phyloP scores from a whole-genome alignment of 805 yeast genomes.

The Torulaspora microellipsoides region DNA sequence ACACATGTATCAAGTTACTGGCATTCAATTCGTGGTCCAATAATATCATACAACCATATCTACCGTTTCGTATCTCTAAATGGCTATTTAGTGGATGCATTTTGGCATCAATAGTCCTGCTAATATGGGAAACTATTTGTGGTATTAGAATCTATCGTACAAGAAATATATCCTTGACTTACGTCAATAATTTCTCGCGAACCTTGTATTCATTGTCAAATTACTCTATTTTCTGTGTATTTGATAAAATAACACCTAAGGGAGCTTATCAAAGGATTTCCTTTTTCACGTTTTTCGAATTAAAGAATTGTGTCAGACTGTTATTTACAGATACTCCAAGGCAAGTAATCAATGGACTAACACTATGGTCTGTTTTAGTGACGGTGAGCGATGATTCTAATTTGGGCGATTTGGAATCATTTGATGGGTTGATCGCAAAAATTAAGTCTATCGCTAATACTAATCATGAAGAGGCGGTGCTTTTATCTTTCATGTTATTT shows the following conservation, averaged over 20 bases:
- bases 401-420: slow-evolving; percentile 29
- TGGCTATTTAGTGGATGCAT: slow-evolving; percentile 85
- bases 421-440: slow-evolving; percentile 37
- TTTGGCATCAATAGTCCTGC: slow-evolving; percentile 56
- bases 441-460: slow-evolving; percentile 55
- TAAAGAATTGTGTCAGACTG: slow-evolving; percentile 58
- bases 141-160: slow-evolving; percentile 58
- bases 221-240: slow-evolving; percentile 68
- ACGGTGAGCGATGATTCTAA: slow-evolving; percentile 31
- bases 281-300: slow-evolving; percentile 58
- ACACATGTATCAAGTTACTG: slow-evolving; percentile 69
- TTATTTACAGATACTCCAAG: slow-evolving; percentile 81
- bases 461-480: slow-evolving; percentile 62
- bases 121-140: slow-evolving; percentile 52
- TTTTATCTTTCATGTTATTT: slow-evolving; percentile 68
- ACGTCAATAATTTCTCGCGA: slow-evolving; percentile 62
- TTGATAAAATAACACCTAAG: slow-evolving; percentile 63
- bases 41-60: slow-evolving; percentile 43
- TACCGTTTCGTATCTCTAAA: slow-evolving; percentile 48
- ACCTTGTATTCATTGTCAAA: slow-evolving; percentile 50
- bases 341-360: slow-evolving; percentile 76
- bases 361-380: slow-evolving; percentile 50
- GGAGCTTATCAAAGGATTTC: slow-evolving; percentile 62
- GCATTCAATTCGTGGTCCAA: slow-evolving; percentile 70
- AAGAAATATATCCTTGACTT: slow-evolving; percentile 62